Conservation (phyloP, 1,284 basidiomycete species). For the Ceratobasidium papillatum region DNA sequence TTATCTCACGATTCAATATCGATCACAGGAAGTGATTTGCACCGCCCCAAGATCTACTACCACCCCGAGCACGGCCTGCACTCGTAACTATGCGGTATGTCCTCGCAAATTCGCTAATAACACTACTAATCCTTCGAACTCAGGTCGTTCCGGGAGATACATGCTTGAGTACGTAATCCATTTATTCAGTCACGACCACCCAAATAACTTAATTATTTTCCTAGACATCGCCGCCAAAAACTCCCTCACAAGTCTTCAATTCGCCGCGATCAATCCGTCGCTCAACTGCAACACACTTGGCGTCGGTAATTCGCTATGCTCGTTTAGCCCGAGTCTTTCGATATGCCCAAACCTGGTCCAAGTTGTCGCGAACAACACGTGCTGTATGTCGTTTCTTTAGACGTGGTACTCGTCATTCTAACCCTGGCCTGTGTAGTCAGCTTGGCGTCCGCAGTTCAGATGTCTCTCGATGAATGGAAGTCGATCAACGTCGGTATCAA, state of each 20-base stretch:
- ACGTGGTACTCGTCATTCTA: background rate
- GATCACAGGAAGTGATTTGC: conserved; percentile 1
- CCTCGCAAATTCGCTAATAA: background rate
- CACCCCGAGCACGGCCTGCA: background rate
- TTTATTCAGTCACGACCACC: background rate
- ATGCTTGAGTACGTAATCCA: background rate
- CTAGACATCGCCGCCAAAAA: conserved; percentile 6
- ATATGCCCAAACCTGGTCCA: conserved; percentile 5
- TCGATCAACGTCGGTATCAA: background rate
- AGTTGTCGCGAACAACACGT: background rate
- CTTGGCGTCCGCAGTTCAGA: background rate
- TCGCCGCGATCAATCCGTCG: background rate
- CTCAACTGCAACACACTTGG: background rate
- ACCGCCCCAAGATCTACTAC: background rate
- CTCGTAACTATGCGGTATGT: background rate
- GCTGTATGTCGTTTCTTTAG: background rate
- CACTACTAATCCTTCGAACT: background rate
- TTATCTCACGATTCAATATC: background rate
- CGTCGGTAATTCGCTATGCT: background rate
- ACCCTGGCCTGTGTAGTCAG: background rate
- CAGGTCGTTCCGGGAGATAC: conserved; percentile 1
- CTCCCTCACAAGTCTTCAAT: background rate
- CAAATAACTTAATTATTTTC: background rate
- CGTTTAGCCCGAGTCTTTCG: background rate
- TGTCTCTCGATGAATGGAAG: background rate